A percentile compares a stretch with the other conserved stretches of the same genome.
Evolutionary conservation across 768 basidiomycete species (phyloP).

Genomic region (Ramaria sp.): DNA sequence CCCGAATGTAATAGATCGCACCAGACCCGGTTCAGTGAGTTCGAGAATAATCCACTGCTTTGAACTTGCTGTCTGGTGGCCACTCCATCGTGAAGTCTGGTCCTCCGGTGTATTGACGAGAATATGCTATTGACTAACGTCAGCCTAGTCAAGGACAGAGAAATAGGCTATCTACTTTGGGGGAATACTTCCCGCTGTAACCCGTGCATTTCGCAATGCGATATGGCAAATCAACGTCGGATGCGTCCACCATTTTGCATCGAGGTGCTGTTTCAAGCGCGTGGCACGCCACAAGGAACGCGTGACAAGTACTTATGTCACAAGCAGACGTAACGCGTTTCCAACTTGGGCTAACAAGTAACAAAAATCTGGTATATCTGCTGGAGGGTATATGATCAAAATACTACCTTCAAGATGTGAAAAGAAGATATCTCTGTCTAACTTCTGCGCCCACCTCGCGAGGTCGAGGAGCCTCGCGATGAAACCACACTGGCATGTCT

Average conservation of each 20-base stretch:
- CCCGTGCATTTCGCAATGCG: constrained; percentile 6
- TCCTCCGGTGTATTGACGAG: constrained; percentile 52
- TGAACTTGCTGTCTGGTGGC: constrained; percentile 40
- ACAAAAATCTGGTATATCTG: not conserved
- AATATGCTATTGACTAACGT: constrained; percentile 37
- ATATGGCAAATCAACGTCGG: not conserved
- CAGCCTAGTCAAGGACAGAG: not conserved
- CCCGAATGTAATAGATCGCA: constrained; percentile 67
- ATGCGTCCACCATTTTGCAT: not conserved
- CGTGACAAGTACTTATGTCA: not conserved
- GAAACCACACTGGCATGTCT: not conserved
- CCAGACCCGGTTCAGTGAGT: constrained; percentile 46
- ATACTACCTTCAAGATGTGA: not conserved
- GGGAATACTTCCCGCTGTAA: constrained; percentile 1
- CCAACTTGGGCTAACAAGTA: too few relatives aligned
- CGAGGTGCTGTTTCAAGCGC: not conserved
- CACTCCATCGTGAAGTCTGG: constrained; percentile 67
- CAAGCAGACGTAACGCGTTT: not conserved
- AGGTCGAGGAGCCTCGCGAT: not conserved
- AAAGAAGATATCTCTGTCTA: not conserved
- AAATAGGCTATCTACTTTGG: not conserved
- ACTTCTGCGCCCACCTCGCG: not conserved
- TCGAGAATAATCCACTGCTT: constrained; percentile 67
- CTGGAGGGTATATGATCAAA: not conserved
- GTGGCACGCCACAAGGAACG: not conserved